Base-by-base conservation (phyloP, 1,284 basidiomycete genomes). In the Malassezia psittaci region DNA sequence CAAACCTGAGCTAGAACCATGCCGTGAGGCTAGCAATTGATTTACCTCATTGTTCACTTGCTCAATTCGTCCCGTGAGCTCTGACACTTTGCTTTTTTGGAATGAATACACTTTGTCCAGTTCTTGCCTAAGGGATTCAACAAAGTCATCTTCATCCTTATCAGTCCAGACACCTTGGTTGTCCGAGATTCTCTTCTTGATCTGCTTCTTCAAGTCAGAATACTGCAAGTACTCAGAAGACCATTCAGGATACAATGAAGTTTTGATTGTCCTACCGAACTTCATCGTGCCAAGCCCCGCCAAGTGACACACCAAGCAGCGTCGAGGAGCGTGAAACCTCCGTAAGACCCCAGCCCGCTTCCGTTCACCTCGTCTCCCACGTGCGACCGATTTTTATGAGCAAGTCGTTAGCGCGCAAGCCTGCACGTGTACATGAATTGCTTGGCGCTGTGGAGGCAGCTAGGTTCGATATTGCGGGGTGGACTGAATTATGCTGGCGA, bases 71-170 rank as follows among this genome's bases (percentile, higher is more conserved):
- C 66, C 63, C 11, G 66, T 72, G 33, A 74, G 49, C 52, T 74
- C 72, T 12, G 65, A 57, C 7, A 74, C 88, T 82, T 96, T 98
- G 44, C 81, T 78, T 71, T 85, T 88, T 74, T 98, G 94, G 76
- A 98, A 98, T 69, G 85, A 85, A 70, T 96, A 87, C 54, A 96
- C 86, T 79, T 98, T 98, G 73, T 93, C 88, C 43, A 98, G 81
- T 77, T 98, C 90, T 59, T 79, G 79, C 71, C 88, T 85, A 54
- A 96, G 83, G 40, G 69, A 47, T 36, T 63, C 64, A 24, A 74
- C 69, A 50, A 69, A 74, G 43, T 70, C 69, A 43, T 73, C 69
- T 58, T 74, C 72, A 36, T 74, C 72, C 59, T 68, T 64, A 57
- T 73, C 72, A 32, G 68, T 67, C 72, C 72, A 74, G n/a, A 44